These are phyloP conservation scores for Fusarium verrucosum DNA, from an alignment of 2,329 filamentous ascomycete species.

Conservation along the genomic window DNA sequence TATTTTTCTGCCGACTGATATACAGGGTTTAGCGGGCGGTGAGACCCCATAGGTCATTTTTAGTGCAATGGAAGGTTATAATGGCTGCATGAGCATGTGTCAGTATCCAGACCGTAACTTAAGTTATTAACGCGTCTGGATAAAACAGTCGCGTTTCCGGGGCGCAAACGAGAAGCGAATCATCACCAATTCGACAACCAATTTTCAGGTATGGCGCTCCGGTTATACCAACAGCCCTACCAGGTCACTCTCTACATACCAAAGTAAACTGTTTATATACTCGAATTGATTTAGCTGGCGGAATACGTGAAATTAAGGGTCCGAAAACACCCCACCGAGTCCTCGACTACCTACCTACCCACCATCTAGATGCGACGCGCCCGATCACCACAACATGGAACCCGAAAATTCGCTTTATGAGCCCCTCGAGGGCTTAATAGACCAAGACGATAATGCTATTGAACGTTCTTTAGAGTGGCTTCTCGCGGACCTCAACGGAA, in stretches of 20 bases:
- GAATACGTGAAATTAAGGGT: not conserved
- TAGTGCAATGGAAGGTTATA: too few relatives aligned
- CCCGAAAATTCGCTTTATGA: slow-evolving; percentile 14
- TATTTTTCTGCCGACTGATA: slow-evolving; percentile 46
- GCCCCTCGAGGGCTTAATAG: slow-evolving; percentile 1
- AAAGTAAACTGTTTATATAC: not conserved
- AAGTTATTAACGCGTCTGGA: slow-evolving; percentile 37
- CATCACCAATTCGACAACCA: not conserved
- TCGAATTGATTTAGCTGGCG: not conserved
- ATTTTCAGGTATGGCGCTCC: slow-evolving; percentile 3
- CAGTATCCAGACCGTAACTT: too few relatives aligned
- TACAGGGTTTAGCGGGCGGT: slow-evolving; percentile 35
- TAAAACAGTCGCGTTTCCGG: slow-evolving; percentile 35
- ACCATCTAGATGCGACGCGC: slow-evolving; percentile 3
- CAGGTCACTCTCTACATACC: not conserved
- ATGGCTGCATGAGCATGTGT: slow-evolving; percentile 4
- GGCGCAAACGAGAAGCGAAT: slow-evolving; percentile 17
- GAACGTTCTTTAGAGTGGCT: slow-evolving; percentile 17
- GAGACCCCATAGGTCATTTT: slow-evolving; percentile 11
- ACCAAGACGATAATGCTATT: slow-evolving; percentile 4
- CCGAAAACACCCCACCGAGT: slow-evolving; percentile 3
- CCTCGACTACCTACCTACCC: not conserved
- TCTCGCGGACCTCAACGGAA: slow-evolving; percentile 2
- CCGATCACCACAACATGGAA: slow-evolving; percentile 27
- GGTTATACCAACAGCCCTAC: not conserved